phyloP scores from a whole-genome alignment of 768 basidiomycete species.

The Melanogaster broomeanus region DNA sequence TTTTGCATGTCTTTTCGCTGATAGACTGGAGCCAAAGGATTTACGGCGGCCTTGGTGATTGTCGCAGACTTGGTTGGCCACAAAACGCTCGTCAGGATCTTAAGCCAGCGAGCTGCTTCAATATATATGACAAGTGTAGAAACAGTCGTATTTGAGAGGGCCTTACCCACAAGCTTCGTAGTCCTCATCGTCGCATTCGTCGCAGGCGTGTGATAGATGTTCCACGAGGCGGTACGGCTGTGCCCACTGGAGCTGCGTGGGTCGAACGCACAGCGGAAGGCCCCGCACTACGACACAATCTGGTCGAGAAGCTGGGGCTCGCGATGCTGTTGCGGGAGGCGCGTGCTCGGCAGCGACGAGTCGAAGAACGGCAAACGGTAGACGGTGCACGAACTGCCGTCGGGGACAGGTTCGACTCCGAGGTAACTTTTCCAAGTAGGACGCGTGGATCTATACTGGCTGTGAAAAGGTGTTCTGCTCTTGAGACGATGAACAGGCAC shows the following conservation, averaged over 20 bases:
- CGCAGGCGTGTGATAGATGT: conserved; percentile 7
- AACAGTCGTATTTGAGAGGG: not conserved
- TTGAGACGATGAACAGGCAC: not conserved
- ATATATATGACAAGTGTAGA: not conserved
- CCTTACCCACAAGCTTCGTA: conserved; percentile 9
- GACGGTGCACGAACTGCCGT: conserved; percentile 11
- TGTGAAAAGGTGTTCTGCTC: conserved; percentile 8
- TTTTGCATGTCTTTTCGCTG: too few species aligned
- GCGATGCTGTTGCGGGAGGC: conserved; percentile 5
- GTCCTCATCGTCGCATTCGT: conserved; percentile 9
- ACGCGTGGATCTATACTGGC: too few species aligned
- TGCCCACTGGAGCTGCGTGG: conserved; percentile 11
- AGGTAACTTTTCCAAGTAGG: conserved; percentile 4
- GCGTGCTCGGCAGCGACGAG: conserved; percentile 6
- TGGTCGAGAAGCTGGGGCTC: conserved; percentile 17
- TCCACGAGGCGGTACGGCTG: conserved; percentile 8
- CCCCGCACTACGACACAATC: conserved; percentile 19
- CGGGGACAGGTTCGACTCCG: not conserved
- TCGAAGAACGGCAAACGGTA: conserved; percentile 9
- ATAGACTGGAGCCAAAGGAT: too few species aligned
- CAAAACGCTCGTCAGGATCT: not conserved
- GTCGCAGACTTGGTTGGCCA: conserved; percentile 27
- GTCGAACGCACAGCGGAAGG: conserved; percentile 16
- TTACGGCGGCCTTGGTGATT: conserved; percentile 22
- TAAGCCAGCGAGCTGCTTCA: conserved; percentile 1